These are phyloP conservation scores for Phoma sp. DNA, from an alignment of 2,329 filamentous ascomycete species.

Conservation along the genomic window DNA sequence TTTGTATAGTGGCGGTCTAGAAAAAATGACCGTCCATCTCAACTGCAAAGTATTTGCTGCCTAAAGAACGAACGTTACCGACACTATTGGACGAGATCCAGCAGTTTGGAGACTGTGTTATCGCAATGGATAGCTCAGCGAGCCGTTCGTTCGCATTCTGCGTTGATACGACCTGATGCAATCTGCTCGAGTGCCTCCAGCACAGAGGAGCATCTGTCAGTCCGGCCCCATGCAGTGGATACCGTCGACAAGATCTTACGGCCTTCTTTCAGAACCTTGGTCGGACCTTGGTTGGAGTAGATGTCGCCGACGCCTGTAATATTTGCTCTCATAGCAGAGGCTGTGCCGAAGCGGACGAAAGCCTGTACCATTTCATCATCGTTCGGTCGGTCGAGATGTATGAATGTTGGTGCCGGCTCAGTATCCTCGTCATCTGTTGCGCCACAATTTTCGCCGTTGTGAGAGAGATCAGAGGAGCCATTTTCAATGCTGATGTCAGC, in stretches of 20 bases:
- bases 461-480: background rate
- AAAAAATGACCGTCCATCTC: too few species aligned
- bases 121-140: too few species aligned
- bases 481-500: background rate
- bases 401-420: conserved; percentile 49
- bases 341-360: conserved; percentile 57
- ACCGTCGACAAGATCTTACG: conserved; percentile 14
- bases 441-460: background rate
- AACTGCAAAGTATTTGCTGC: too few species aligned
- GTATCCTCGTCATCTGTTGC: background rate
- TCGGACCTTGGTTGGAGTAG: conserved; percentile 14
- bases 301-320: conserved; percentile 15
- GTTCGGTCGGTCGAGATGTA: conserved; percentile 61
- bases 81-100: too few species aligned
- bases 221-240: conserved; percentile 18
- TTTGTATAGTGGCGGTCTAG: too few species aligned
- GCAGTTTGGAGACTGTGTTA: too few species aligned
- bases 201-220: background rate
- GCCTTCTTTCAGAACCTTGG: conserved; percentile 11
- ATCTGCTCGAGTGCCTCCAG: conserved; percentile 13
- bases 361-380: conserved; percentile 65
- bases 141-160: background rate
- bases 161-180: background rate
- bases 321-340: conserved; percentile 11
- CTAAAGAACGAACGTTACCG: too few species aligned